Evolutionary conservation across 1,284 basidiomycete genomes (phyloP).

Genomic region (Cutaneotrichosporon arboriforme): DNA sequence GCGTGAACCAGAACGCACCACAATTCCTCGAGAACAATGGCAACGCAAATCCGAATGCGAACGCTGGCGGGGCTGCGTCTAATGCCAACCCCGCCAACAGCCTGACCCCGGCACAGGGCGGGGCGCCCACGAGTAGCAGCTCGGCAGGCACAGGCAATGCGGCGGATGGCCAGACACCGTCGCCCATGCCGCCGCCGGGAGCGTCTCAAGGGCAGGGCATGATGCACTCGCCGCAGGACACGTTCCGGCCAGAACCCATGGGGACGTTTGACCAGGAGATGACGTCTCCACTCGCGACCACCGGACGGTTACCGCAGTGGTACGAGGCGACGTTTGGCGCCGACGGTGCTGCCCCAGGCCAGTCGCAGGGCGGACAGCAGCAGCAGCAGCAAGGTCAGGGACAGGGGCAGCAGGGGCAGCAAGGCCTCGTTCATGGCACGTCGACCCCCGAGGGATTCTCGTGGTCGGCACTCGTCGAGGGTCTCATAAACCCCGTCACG

Average conservation of each 20-base stretch:
- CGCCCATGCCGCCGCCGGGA: background rate
- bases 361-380: background rate
- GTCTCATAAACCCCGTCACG: slow-evolving; percentile 11
- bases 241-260: slow-evolving; percentile 9
- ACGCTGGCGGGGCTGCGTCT: too few species aligned
- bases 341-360: background rate
- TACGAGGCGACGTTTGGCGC: slow-evolving; percentile 2
- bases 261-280: slow-evolving; percentile 4
- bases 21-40: background rate
- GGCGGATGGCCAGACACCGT: background rate
- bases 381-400: background rate
- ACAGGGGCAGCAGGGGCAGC: slow-evolving; percentile 2
- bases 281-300: background rate
- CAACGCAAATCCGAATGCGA: background rate
- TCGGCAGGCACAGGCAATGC: background rate
- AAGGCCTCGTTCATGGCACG: background rate
- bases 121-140: background rate
- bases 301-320: slow-evolving; percentile 3
- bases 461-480: slow-evolving; percentile 19
- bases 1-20: background rate
- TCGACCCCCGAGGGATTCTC: slow-evolving; percentile 8
- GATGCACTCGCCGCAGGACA: slow-evolving; percentile 13
- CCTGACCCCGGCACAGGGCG: too few species aligned
- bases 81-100: too few species aligned
- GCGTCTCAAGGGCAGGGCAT: slow-evolving; percentile 6